Conservation (phyloP, 148 eudicot genomes). For the Camellia granthamiana region DNA sequence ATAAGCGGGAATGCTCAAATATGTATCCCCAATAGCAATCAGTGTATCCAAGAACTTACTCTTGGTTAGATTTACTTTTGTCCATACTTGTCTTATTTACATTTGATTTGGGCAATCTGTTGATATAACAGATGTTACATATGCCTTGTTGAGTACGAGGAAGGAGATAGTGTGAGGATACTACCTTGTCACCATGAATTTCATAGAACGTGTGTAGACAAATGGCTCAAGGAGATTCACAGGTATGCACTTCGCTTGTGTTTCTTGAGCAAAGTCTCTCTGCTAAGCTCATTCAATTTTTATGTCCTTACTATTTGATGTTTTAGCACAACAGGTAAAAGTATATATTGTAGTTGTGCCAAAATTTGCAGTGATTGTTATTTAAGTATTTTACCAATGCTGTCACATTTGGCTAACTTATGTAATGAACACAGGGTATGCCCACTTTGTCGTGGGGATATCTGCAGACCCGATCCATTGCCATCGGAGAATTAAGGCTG, state of each 20-base stretch:
- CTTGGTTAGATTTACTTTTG: neutral
- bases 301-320: neutral
- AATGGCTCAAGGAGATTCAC: constrained; percentile 99
- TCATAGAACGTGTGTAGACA: constrained; percentile 79
- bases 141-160: constrained; percentile 96
- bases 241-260: constrained; percentile 35
- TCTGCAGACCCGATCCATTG: constrained; percentile 48
- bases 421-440: constrained; percentile 52
- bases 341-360: neutral
- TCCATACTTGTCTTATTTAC: neutral
- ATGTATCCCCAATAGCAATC: neutral
- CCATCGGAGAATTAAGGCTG: constrained; percentile 29
- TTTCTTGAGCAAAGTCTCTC: neutral
- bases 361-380: neutral
- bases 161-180: constrained; percentile 72
- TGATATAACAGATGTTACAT: constrained; percentile 79
- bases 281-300: neutral
- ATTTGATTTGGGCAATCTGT: constrained; percentile 12
- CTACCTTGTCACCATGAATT: constrained; percentile 95
- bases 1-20: neutral
- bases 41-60: neutral
- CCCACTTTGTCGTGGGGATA: constrained; percentile 82
- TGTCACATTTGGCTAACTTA: neutral
- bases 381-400: neutral
- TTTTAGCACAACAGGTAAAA: neutral